Base-by-base conservation (phyloP, 768 basidiomycete genomes). In the Arthromyces matolae region DNA sequence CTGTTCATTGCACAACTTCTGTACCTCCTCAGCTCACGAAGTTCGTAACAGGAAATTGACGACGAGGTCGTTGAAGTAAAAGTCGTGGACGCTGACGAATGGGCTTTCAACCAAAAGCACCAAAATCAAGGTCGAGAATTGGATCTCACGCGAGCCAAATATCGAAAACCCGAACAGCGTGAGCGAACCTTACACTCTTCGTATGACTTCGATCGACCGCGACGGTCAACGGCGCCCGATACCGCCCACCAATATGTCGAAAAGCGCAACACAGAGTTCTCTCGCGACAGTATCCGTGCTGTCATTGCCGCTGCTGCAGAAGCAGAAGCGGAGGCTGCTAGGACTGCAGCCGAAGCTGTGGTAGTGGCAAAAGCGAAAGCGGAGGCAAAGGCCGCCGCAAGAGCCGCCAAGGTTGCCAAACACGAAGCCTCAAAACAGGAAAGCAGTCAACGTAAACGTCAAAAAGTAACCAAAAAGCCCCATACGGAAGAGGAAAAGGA, bases 401-500 rank as follows among this genome's bases (percentile, higher is more conserved):
- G 38, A 31, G 49, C 42, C 5, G 63, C 57, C 20, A 68, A 62
- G 45, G 66, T 55, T 40, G 41, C 45, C 9, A 47, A 18, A 24
- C 45, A 39, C 29, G 45, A 47, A n/a, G 29, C 29, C 3, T 28
- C 50, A 14, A 45, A 58, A 32, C 57, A 57, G 3, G 65, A 60
- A 27, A 39, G 51, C 12, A 64, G 59, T 3, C 58, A 59, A 28
- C 62, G 60, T 40, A 71, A 65, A 57, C 73, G 71, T 57, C 56
- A 63, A 28, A 69, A 67, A 50, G 56, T 64, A 1, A 50, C 61
- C 19, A 73, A 70, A 58, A 83, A 80, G 59, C 53, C 56, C 12
- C 64, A 67, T 49, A 69, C 76, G 32, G 63, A 75, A 37, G 80
- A 84, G 54, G 79, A 84, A 57, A 83, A 76, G 61, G 81, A 85